Evolutionary conservation across 2,329 filamentous ascomycete species (phyloP).

Genomic region (Gaeumannomyces sp.): DNA sequence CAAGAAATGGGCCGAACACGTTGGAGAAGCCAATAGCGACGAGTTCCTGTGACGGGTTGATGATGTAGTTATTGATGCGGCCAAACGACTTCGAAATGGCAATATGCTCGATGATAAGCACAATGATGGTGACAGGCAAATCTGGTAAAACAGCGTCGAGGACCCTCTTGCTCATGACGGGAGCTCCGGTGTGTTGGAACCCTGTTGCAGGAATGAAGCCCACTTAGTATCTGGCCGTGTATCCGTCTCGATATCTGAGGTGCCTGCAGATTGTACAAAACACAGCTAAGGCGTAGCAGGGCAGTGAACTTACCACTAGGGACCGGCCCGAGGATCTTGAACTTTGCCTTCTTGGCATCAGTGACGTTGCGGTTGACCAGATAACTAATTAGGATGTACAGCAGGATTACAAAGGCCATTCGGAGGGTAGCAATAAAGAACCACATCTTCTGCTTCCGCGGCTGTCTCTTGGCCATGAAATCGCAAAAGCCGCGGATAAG

Average conservation of each 20-base stretch:
- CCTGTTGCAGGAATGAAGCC: constrained; percentile 35
- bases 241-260: neutral
- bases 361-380: constrained; percentile 65
- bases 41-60: constrained; percentile 92
- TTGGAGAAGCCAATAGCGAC: constrained; percentile 91
- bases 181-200: constrained; percentile 72
- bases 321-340: constrained; percentile 68
- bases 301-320: constrained; percentile 54
- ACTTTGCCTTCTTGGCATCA: constrained; percentile 48
- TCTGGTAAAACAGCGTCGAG: constrained; percentile 63
- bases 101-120: constrained; percentile 95
- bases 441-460: constrained; percentile 56
- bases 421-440: constrained; percentile 71
- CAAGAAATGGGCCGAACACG: constrained; percentile 83
- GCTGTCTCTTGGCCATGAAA: constrained; percentile 53
- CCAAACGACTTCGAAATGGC: constrained; percentile 97
- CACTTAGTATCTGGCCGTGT: neutral
- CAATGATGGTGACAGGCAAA: constrained; percentile 80
- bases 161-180: constrained; percentile 59
- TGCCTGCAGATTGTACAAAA: neutral
- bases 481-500: constrained; percentile 55
- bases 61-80: constrained; percentile 90
- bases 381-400: constrained; percentile 87
- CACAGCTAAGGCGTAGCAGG: neutral
- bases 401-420: constrained; percentile 68